A percentile compares a stretch with the other conserved stretches of the same genome.
These are phyloP conservation scores for Colletotrichum paranaense DNA, from an alignment of 2,329 filamentous ascomycete species.

Conservation along the genomic window DNA sequence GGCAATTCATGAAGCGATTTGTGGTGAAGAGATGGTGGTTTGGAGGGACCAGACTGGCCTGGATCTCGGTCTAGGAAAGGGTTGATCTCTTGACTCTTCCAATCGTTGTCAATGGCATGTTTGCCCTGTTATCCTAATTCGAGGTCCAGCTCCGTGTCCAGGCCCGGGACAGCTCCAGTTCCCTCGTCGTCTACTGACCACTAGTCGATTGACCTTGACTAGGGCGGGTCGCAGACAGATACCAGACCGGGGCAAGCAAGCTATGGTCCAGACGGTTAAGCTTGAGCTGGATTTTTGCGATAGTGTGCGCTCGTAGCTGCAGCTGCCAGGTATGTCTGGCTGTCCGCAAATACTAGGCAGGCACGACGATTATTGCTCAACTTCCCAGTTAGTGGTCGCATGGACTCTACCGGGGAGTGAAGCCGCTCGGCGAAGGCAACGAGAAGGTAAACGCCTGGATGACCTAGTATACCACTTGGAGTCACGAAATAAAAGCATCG, in stretches of 20 bases:
- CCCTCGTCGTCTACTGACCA: conserved; percentile 18
- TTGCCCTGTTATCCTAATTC: conserved; percentile 18
- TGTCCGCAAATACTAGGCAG: neutral
- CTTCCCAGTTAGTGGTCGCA: conserved; percentile 1
- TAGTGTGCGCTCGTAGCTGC: neutral
- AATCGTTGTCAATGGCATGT: conserved; percentile 8
- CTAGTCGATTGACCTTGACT: neutral
- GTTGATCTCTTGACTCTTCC: neutral
- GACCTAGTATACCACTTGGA: neutral
- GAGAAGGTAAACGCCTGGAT: neutral
- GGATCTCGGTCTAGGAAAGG: conserved; percentile 17
- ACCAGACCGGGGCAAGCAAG: conserved; percentile 12
- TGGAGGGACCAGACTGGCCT: conserved; percentile 15
- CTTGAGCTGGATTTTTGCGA: neutral
- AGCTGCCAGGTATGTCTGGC: conserved; percentile 2
- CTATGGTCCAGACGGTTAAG: neutral
- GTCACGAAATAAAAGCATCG: neutral
- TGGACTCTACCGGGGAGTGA: neutral
- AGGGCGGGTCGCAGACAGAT: conserved; percentile 21
- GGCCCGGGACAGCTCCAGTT: conserved; percentile 8
- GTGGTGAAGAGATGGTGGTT: conserved; percentile 2
- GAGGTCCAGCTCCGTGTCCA: conserved; percentile 7
- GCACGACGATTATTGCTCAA: neutral
- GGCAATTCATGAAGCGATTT: neutral
- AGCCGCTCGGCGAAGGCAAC: conserved; percentile 1